Evolutionary conservation across 2,329 filamentous ascomycete species (phyloP).

Genomic region (Colletotrichum sp.): DNA sequence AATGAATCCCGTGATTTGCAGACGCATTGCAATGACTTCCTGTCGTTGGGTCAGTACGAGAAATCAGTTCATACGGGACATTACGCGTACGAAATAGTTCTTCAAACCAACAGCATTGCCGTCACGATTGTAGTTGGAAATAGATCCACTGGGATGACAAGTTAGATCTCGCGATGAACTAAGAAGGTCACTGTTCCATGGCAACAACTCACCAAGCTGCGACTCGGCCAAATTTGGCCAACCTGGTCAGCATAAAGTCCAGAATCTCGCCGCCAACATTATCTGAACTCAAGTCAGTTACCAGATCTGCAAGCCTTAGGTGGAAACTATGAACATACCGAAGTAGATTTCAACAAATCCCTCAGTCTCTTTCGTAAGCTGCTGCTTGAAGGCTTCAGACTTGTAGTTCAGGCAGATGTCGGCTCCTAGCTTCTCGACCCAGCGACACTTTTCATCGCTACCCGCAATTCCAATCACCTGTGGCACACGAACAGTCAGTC

Average conservation of each 20-base stretch:
- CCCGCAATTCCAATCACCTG: not conserved
- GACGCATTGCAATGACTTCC: not conserved
- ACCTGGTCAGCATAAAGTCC: not conserved
- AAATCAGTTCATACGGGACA: fast-evolving
- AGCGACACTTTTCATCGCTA: not conserved
- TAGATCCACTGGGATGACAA: not conserved
- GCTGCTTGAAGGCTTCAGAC: not conserved
- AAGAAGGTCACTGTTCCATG: fast-evolving
- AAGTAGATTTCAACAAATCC: not conserved
- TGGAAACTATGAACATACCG: fast-evolving
- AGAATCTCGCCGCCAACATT: not conserved
- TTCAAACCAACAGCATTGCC: not conserved
- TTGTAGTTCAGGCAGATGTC: not conserved
- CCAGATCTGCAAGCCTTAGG: fast-evolving
- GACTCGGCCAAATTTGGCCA: not conserved
- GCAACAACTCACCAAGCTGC: not conserved
- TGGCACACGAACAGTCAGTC: fast-evolving
- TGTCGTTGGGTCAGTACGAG: not conserved
- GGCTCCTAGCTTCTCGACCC: not conserved
- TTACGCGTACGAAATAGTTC: not conserved
- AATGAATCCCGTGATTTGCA: not conserved
- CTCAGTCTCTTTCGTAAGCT: not conserved
- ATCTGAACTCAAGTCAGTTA: not conserved
- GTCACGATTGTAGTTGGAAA: not conserved
- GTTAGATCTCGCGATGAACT: not conserved